Evolutionary conservation across 148 eudicot genomes (phyloP).

Genomic region (Amaranthus cruentus): DNA sequence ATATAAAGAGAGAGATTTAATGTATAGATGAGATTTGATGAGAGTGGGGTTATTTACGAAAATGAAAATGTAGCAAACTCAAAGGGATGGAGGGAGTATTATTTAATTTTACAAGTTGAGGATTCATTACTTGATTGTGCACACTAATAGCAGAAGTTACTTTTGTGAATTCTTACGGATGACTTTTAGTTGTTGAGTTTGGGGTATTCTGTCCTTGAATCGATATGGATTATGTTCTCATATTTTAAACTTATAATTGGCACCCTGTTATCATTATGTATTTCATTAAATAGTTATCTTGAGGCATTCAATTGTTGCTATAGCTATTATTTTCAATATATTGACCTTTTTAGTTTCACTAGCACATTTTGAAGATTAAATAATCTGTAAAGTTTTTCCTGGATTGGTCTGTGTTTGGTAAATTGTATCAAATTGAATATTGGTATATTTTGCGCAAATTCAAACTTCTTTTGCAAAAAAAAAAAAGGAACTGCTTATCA

Average conservation of each 20-base stretch:
- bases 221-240: neutral
- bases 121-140: neutral
- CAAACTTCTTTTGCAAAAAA: neutral
- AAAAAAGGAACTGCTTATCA: neutral
- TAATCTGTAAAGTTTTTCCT: no score
- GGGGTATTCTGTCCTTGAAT: neutral
- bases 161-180: neutral
- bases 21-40: no score
- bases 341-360: neutral
- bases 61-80: no score
- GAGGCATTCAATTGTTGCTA: neutral
- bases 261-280: neutral
- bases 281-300: neutral
- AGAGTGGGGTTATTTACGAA: no score
- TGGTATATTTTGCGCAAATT: neutral
- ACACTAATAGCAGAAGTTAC: neutral
- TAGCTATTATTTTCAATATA: neutral
- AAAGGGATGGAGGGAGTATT: no score
- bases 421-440: neutral
- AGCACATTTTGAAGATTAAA: neutral
- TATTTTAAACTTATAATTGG: neutral
- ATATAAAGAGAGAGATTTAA: no score
- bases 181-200: neutral
- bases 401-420: neutral
- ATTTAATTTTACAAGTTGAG: neutral